Evolutionary conservation across 225 moss, liverwort and hornwort genomes (phyloP).

Genomic region (Physcomitrium patens): DNA sequence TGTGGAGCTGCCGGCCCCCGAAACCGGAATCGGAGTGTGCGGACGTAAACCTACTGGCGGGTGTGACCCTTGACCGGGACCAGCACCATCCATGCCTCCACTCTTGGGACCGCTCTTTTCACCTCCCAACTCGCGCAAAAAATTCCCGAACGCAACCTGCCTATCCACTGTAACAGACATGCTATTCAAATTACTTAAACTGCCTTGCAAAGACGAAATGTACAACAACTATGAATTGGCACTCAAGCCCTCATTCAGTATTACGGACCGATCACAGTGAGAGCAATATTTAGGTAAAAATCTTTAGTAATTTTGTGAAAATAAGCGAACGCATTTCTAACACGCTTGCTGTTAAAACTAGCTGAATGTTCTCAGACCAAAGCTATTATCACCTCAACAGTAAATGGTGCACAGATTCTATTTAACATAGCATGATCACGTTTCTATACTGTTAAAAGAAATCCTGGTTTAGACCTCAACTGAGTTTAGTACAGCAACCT

Average conservation of each 20-base stretch:
- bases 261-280: background rate
- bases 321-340: no score
- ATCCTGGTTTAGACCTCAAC: background rate
- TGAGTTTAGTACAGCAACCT: background rate
- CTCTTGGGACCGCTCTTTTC: conserved; percentile 39
- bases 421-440: background rate
- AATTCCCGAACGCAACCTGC: conserved; percentile 42
- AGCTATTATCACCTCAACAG: no score
- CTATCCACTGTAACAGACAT: conserved; percentile 41
- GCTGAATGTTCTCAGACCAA: background rate
- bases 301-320: no score
- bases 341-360: no score
- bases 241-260: background rate
- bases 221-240: background rate
- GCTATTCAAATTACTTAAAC: background rate
- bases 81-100: conserved; percentile 42
- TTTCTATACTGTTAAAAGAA: background rate
- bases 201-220: background rate
- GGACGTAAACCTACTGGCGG: conserved; percentile 57
- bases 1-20: conserved; percentile 23
- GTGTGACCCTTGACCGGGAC: conserved; percentile 46
- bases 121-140: conserved; percentile 46
- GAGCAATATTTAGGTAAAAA: background rate
- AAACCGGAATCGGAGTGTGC: conserved; percentile 31
- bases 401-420: background rate